Conservation (phyloP, 345 rosid genomes). For the Eucalyptus coolabah region DNA sequence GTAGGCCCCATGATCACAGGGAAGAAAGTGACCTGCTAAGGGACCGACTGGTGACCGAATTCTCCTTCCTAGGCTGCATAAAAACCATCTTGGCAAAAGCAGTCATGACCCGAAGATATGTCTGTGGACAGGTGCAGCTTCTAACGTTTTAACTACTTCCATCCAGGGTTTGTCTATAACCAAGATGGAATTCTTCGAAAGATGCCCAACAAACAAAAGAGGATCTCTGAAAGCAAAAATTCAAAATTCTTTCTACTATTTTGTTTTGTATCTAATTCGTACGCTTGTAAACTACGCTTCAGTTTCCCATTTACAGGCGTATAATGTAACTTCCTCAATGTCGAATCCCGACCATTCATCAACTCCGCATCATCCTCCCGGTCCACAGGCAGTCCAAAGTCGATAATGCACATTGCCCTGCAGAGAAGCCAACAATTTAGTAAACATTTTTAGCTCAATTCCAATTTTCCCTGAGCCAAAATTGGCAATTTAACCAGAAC, state of each 20-base stretch:
- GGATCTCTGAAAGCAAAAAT: slow-evolving; percentile 72
- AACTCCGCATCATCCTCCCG: slow-evolving; percentile 42
- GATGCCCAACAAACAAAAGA: slow-evolving; percentile 75
- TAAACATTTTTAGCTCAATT: background rate
- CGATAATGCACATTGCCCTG: slow-evolving; percentile 88
- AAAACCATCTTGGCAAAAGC: background rate
- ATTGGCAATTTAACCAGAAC: background rate
- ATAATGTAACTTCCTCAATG: slow-evolving; percentile 24
- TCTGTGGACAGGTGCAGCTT: slow-evolving; percentile 81
- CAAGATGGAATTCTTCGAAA: slow-evolving; percentile 60
- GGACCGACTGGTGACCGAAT: background rate
- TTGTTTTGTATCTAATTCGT: slow-evolving; percentile 31
- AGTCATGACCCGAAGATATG: slow-evolving; percentile 70
- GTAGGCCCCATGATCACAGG: background rate
- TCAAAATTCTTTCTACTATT: slow-evolving; percentile 60
- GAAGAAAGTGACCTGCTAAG: background rate
- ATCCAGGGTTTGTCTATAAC: slow-evolving; percentile 90
- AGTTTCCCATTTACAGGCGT: slow-evolving; percentile 22
- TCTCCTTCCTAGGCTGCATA: background rate
- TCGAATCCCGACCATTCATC: slow-evolving; percentile 28
- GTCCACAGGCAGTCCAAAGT: slow-evolving; percentile 70
- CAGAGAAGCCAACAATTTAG: background rate
- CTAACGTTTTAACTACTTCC: slow-evolving; percentile 68
- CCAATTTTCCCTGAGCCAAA: background rate
- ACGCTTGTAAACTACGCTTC: slow-evolving; percentile 41